These are phyloP conservation scores for Cynara cardunculus DNA, from an alignment of 129 eudicot genomes.

Conservation along the genomic window DNA sequence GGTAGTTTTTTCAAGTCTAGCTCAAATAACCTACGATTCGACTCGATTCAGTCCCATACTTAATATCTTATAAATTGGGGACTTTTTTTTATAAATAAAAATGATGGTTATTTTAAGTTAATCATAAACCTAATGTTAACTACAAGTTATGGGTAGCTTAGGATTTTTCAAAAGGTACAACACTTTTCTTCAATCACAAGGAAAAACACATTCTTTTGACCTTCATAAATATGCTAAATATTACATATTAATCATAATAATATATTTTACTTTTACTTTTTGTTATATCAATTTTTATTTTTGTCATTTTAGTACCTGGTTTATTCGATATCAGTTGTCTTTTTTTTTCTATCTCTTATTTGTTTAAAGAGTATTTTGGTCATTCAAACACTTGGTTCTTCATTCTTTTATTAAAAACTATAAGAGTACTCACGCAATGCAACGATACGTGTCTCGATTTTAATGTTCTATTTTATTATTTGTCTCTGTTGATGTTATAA, in stretches of 20 bases:
- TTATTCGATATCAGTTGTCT: too few relatives aligned
- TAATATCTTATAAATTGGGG: neutral
- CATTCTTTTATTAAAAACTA: neutral
- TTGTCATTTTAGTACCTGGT: neutral
- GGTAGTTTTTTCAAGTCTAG: too few relatives aligned
- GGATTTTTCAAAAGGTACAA: neutral
- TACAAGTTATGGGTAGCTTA: conserved; percentile 18
- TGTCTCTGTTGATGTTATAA: too few relatives aligned
- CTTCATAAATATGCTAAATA: conserved; percentile 7
- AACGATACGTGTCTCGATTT: too few relatives aligned
- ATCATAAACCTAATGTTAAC: neutral
- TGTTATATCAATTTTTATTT: neutral
- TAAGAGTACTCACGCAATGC: too few relatives aligned
- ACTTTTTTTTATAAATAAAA: neutral
- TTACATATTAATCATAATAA: neutral
- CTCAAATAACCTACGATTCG: too few relatives aligned
- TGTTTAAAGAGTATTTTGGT: too few relatives aligned
- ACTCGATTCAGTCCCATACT: too few relatives aligned
- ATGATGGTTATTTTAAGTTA: neutral
- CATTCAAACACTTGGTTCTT: neutral
- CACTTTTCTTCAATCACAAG: conserved; percentile 16
- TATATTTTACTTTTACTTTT: neutral
- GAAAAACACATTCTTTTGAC: conserved; percentile 8
- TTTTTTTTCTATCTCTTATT: too few relatives aligned
- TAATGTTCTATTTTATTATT: too few relatives aligned